Evolutionary conservation across 2,329 filamentous ascomycete species (phyloP).

Genomic region (Leptographium flavum): DNA sequence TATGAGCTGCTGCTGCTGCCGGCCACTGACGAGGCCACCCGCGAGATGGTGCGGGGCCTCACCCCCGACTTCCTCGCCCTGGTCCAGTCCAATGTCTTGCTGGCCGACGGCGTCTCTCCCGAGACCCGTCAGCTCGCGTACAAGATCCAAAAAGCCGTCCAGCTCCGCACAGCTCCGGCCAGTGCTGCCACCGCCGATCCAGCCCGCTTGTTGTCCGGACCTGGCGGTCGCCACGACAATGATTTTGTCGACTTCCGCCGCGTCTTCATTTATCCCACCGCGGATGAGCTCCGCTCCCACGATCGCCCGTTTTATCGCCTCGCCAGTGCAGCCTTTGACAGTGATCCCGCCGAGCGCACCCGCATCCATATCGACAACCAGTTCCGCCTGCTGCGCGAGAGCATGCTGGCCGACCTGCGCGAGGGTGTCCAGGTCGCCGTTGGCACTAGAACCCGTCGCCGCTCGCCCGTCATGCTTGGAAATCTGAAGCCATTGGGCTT

Average conservation of each 20-base stretch:
- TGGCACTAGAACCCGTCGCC: background rate
- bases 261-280: constrained; percentile 50
- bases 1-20: background rate
- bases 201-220: constrained; percentile 9
- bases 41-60: background rate
- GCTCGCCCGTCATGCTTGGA: background rate
- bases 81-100: background rate
- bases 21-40: background rate
- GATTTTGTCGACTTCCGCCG: constrained; percentile 47
- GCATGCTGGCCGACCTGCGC: constrained; percentile 52
- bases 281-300: constrained; percentile 44
- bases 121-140: background rate
- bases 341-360: constrained; percentile 16
- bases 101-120: background rate
- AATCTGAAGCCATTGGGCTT: background rate
- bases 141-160: background rate
- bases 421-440: constrained; percentile 39
- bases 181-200: too few relatives aligned
- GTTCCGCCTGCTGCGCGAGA: constrained; percentile 56
- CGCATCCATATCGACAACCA: constrained; percentile 50
- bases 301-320: constrained; percentile 40
- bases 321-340: constrained; percentile 27
- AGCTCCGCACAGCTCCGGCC: background rate
- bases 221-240: constrained; percentile 62
- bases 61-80: background rate